phyloP scores from a whole-genome alignment of 495 filamentous ascomycete genomes.

The Trichocladium uniseriatum region DNA sequence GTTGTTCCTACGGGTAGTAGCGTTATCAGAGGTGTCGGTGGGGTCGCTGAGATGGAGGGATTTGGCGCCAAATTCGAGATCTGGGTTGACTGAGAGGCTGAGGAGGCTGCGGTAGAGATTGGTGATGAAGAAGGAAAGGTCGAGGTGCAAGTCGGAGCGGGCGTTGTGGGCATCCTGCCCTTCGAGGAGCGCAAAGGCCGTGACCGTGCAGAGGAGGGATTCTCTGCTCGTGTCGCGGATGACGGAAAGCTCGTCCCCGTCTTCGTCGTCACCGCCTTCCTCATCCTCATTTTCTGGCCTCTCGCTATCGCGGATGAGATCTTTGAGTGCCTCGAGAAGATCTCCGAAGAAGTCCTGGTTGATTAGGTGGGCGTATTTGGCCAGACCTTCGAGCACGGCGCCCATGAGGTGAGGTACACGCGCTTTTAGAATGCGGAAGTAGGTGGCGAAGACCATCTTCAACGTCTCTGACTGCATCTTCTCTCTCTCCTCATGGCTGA shows the following conservation, averaged over 20 bases:
- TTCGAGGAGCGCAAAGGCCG: slow-evolving; percentile 84
- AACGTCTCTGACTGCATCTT: slow-evolving; percentile 87
- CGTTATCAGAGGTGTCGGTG: slow-evolving; percentile 31
- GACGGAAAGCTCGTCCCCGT: slow-evolving; percentile 30
- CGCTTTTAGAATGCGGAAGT: slow-evolving; percentile 87
- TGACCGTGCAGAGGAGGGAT: slow-evolving; percentile 87
- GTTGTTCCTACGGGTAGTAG: slow-evolving; percentile 31
- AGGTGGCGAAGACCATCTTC: slow-evolving; percentile 88
- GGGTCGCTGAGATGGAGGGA: slow-evolving; percentile 75
- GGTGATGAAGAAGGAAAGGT: slow-evolving; percentile 87
- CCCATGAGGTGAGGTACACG: slow-evolving; percentile 77
- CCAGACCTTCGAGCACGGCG: slow-evolving; percentile 78
- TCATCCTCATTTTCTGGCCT: slow-evolving; percentile 27
- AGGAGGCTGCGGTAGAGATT: slow-evolving; percentile 83
- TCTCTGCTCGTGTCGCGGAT: slow-evolving; percentile 67
- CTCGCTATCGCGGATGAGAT: slow-evolving; percentile 68
- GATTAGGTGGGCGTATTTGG: slow-evolving; percentile 85
- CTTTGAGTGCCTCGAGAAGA: slow-evolving; percentile 84
- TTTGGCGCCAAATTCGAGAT: slow-evolving; percentile 76
- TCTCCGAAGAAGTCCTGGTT: slow-evolving; percentile 98
- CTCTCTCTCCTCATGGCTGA: slow-evolving; percentile 85
- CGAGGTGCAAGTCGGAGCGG: slow-evolving; percentile 59
- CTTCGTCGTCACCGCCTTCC: slow-evolving; percentile 13
- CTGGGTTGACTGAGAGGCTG: slow-evolving; percentile 64
- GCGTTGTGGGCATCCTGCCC: slow-evolving; percentile 75